Evolutionary conservation across 495 filamentous ascomycete genomes (phyloP).

Genomic region (Pyrenula massariospora): DNA sequence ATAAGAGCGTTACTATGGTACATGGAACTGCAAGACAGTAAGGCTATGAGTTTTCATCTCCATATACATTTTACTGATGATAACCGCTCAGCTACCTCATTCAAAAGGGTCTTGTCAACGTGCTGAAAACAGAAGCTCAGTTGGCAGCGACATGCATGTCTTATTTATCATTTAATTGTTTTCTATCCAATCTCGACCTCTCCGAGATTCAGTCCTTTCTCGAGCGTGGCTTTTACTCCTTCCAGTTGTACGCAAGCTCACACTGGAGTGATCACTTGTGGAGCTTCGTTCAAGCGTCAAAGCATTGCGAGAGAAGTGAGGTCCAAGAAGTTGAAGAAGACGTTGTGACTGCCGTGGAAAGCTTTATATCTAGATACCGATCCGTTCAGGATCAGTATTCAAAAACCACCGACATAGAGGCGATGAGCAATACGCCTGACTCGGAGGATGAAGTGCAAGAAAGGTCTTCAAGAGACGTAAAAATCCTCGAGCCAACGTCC

Average conservation of each 20-base stretch:
- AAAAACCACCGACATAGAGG: too few relatives aligned
- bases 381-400: background rate
- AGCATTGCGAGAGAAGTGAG: background rate
- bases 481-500: background rate
- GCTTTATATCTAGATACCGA: background rate
- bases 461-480: background rate
- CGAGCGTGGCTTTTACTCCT: background rate
- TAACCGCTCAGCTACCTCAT: slow-evolving; percentile 6
- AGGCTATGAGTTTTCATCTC: slow-evolving; percentile 4
- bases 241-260: background rate
- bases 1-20: slow-evolving; percentile 23
- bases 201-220: slow-evolving; percentile 5
- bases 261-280: background rate
- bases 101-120: slow-evolving; percentile 15
- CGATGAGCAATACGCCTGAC: background rate
- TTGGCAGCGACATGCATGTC: slow-evolving; percentile 19
- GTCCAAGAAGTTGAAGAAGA: background rate
- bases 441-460: background rate
- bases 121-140: slow-evolving; percentile 17
- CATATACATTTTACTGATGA: background rate
- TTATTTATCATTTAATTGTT: slow-evolving; percentile 23
- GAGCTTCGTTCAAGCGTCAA: background rate
- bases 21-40: slow-evolving; percentile 31
- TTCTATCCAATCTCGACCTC: slow-evolving; percentile 3
- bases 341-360: background rate